phyloP scores from a whole-genome alignment of 2,329 filamentous ascomycete genomes.

The Aschersonia sp. region DNA sequence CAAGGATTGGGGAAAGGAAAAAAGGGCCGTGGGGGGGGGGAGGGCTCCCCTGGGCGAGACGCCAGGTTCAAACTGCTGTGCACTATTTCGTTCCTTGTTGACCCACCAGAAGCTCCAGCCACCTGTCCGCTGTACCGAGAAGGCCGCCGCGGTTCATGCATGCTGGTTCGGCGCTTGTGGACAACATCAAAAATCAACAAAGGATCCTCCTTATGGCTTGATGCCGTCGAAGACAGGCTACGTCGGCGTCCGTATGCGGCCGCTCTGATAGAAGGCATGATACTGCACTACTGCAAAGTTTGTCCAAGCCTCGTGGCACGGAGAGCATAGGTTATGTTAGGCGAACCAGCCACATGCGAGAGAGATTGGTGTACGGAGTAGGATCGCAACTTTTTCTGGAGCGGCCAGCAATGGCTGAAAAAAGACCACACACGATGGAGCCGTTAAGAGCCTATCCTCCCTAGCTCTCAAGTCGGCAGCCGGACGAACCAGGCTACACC shows the following conservation, averaged over 20 bases:
- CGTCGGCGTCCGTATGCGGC: background rate
- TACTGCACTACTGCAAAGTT: background rate
- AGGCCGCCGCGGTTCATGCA: conserved; percentile 5
- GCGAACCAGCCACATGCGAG: background rate
- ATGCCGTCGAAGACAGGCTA: background rate
- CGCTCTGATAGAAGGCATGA: too few species aligned
- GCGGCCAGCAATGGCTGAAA: background rate
- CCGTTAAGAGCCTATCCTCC: background rate
- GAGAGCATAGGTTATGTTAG: background rate
- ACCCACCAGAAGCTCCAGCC: conserved; percentile 2
- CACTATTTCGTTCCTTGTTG: background rate
- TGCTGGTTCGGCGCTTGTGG: conserved; percentile 1
- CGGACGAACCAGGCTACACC: background rate
- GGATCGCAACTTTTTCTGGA: background rate
- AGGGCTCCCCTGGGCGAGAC: background rate
- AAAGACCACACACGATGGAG: background rate
- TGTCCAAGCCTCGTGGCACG: background rate
- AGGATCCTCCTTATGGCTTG: background rate
- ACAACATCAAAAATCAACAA: conserved; percentile 3
- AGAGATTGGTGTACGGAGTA: background rate
- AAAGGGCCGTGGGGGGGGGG: background rate
- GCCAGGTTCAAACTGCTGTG: background rate
- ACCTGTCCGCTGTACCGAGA: conserved; percentile 1
- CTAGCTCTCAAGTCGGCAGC: background rate
- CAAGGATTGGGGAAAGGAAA: background rate